phyloP scores from a whole-genome alignment of 2,329 filamentous ascomycete species.

The Alternaria sp. region DNA sequence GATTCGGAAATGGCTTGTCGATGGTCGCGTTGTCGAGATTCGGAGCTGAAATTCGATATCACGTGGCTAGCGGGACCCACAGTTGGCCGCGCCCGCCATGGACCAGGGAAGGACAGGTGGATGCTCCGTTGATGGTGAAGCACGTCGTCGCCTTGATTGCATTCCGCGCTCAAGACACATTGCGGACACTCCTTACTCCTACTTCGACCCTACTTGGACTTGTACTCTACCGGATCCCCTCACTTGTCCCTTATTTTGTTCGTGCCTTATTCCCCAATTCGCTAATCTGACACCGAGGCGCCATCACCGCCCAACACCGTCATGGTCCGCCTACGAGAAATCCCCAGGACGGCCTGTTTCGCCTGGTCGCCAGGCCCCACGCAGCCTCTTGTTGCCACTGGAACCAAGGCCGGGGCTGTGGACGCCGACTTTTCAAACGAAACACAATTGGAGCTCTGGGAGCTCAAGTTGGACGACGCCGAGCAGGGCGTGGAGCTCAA shows the following conservation, averaged over 20 bases:
- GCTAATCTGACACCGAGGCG: slow-evolving; percentile 39
- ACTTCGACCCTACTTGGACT: too few relatives aligned
- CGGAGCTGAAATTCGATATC: slow-evolving; percentile 32
- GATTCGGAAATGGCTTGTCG: not conserved
- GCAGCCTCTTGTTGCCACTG: slow-evolving; percentile 86
- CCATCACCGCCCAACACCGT: slow-evolving; percentile 44
- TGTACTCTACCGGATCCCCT: too few relatives aligned
- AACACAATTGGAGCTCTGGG: slow-evolving; percentile 96
- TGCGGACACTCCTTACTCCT: slow-evolving; percentile 25
- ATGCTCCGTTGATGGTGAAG: slow-evolving; percentile 38
- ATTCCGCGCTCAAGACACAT: slow-evolving; percentile 27
- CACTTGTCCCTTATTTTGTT: slow-evolving; percentile 26
- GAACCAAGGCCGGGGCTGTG: slow-evolving; percentile 92
- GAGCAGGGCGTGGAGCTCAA: slow-evolving; percentile 83
- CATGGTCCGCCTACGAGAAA: slow-evolving; percentile 97
- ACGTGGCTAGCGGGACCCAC: slow-evolving; percentile 32
- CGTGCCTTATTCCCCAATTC: slow-evolving; percentile 28
- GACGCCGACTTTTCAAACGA: slow-evolving; percentile 98
- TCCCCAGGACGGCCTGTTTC: slow-evolving; percentile 95
- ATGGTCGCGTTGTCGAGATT: slow-evolving; percentile 7
- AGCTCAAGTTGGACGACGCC: slow-evolving; percentile 81
- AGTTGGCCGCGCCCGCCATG: slow-evolving; percentile 21
- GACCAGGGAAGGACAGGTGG: slow-evolving; percentile 48
- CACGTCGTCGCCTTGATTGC: slow-evolving; percentile 34
- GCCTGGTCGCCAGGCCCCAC: slow-evolving; percentile 89